Base-by-base conservation (phyloP, 768 basidiomycete species). In the Sporobolomyces roseus region DNA sequence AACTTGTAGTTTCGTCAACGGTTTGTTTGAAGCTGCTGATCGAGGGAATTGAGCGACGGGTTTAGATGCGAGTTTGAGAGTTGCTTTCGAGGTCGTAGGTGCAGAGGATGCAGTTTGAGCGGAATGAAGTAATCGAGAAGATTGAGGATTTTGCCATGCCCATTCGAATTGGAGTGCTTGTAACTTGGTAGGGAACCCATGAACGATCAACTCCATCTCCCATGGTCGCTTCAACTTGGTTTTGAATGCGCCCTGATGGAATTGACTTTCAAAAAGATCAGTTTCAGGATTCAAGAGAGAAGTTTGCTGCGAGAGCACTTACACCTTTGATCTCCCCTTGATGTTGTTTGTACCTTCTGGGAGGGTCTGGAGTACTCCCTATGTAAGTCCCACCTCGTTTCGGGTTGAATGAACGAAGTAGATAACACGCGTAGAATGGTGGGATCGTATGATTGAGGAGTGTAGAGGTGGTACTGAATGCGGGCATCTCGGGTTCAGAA, bases 111-210 rank as follows among this genome's bases (percentile, higher is more conserved):
- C 62, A 13, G 17, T 12, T 67, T 23, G 63, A 33, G 38, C 32
- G 25, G 59, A 46, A 60, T 56, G 66, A 21, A 81, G 74, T 71
- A 79, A 78, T 3, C 80, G 72, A 4, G 79, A 78, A 0, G 77
- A 61, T 66, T 80, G 78, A 19, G 81, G 80, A 63, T 80, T 80
- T 60, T 81, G 80, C 81, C 81, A 82, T 27, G 80, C 80, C 80
- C 80, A 81, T 65, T 81, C 80, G 67, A 81, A 81, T 77, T 80
- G 81, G 4, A 81, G 75, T 7, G 81, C 81, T 1, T 79, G 73
- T 19, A 81, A 75, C 66, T 82, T 82, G 68, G 78, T 78, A 7
- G 81, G 80, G 63, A 82, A 81, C 13, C 80, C 81, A 67, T 79
- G 77, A 3, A 82, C 79, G 61, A 80, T 78, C 72, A 78, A 75